Percentiles rank a stretch among this genome's conserved stretches.
These are phyloP conservation scores for Naegleria fowleri DNA, from an alignment of 208 protist species.

Conservation along the genomic window DNA sequence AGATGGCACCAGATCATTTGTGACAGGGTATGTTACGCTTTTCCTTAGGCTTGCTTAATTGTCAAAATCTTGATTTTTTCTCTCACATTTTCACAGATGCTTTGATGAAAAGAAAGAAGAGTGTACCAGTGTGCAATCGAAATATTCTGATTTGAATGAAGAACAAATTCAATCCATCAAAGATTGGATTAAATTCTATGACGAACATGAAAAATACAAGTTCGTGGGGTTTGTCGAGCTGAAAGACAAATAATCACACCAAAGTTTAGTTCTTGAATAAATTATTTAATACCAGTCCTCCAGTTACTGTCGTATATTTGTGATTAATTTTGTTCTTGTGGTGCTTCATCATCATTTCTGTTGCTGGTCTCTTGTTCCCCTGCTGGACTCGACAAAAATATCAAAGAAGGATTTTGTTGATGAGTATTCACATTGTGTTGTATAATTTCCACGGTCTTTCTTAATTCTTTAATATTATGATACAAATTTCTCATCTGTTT, in stretches of 20 bases:
- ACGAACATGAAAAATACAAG: neutral
- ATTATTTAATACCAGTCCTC: neutral
- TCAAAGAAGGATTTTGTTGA: neutral
- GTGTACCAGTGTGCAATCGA: neutral
- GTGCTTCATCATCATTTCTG: neutral
- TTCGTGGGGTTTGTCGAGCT: neutral
- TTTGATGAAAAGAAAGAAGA: neutral
- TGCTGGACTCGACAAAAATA: too few species aligned
- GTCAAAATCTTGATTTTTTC: neutral
- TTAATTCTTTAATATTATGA: neutral
- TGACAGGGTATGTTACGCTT: neutral
- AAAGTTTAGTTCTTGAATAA: neutral
- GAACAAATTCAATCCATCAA: neutral
- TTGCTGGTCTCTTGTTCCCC: neutral
- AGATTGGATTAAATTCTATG: neutral
- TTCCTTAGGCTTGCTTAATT: too few species aligned
- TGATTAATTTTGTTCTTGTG: neutral
- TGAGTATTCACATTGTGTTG: neutral
- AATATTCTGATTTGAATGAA: neutral
- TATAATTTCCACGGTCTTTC: neutral
- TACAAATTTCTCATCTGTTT: neutral
- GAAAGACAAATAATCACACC: neutral
- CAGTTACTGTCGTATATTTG: neutral
- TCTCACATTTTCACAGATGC: neutral
- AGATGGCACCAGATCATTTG: neutral